phyloP scores from a whole-genome alignment of 305 asterid genomes.

The Solanum hybrid region DNA sequence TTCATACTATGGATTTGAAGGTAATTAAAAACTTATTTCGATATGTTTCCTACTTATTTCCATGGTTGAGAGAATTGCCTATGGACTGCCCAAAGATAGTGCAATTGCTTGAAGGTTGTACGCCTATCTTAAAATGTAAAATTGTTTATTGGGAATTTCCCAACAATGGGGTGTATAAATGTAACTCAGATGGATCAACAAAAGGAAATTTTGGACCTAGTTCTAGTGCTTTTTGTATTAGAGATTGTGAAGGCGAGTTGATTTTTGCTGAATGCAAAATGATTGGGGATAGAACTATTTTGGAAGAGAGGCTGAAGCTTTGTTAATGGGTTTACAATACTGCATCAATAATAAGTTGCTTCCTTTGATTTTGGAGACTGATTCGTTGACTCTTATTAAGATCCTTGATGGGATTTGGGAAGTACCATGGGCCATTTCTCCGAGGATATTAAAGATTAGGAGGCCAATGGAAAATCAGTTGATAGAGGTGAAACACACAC shows the following conservation, averaged over 20 bases:
- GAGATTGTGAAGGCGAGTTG: neutral
- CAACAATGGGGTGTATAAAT: neutral
- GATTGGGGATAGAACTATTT: neutral
- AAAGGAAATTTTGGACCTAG: neutral
- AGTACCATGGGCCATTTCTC: neutral
- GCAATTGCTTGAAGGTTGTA: neutral
- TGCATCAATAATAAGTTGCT: neutral
- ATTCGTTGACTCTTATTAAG: neutral
- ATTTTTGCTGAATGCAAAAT: neutral
- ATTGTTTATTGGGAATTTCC: neutral
- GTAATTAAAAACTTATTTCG: neutral
- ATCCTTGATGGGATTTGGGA: neutral
- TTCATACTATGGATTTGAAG: neutral
- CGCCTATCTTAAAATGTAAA: neutral
- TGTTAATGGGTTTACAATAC: neutral
- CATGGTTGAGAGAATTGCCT: neutral
- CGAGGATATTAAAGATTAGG: neutral
- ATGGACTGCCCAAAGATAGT: neutral
- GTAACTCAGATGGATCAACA: neutral
- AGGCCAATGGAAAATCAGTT: neutral
- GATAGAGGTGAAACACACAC: neutral
- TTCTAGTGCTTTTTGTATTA: neutral
- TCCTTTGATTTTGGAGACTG: neutral
- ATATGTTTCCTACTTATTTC: neutral
- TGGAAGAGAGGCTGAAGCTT: neutral